Conservation (phyloP, 495 filamentous ascomycete genomes). For the Podospora sp. region DNA sequence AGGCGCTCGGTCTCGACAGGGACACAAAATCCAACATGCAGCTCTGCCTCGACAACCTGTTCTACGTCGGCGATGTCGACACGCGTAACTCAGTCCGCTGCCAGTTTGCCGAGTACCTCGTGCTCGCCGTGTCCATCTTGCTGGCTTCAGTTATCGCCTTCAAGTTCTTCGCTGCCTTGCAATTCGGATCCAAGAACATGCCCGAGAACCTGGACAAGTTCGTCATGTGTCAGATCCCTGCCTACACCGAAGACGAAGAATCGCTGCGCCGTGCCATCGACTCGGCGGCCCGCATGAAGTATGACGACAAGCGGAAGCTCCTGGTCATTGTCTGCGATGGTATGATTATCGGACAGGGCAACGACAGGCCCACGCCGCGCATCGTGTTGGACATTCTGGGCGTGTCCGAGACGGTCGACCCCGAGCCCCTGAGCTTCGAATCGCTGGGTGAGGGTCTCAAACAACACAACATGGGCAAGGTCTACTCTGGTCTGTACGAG, state of each 20-base stretch:
- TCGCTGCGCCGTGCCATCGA: conserved; percentile 95
- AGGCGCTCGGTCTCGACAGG: conserved; percentile 60
- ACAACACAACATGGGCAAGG: conserved; percentile 99
- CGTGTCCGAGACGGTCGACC: conserved; percentile 89
- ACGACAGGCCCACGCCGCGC: conserved; percentile 90
- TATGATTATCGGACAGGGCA: conserved; percentile 99
- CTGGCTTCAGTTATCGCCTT: conserved; percentile 81
- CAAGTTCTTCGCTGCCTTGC: conserved; percentile 96
- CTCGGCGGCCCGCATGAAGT: conserved; percentile 91
- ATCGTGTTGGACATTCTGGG: conserved; percentile 98
- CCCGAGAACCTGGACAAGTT: conserved; percentile 98
- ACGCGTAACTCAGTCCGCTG: conserved; percentile 86
- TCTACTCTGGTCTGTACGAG: conserved; percentile 97
- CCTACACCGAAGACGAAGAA: conserved; percentile 98
- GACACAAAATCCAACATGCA: conserved; percentile 67
- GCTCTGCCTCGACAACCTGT: conserved; percentile 88
- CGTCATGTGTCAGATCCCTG: conserved; percentile 95
- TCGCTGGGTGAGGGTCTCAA: conserved; percentile 93
- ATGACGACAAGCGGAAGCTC: conserved; percentile 98
- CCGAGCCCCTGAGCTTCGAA: conserved; percentile 97
- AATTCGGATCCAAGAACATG: conserved; percentile 87
- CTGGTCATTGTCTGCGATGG: conserved; percentile 94
- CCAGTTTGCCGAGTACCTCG: conserved; percentile 85
- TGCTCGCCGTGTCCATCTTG: conserved; percentile 85
- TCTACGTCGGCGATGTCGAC: conserved; percentile 91